Evolutionary conservation across 1,139 yeast genomes (phyloP), one percentile per base, ranked within the genome.

Genomic region (Geotrichum aggregatum): DNA sequence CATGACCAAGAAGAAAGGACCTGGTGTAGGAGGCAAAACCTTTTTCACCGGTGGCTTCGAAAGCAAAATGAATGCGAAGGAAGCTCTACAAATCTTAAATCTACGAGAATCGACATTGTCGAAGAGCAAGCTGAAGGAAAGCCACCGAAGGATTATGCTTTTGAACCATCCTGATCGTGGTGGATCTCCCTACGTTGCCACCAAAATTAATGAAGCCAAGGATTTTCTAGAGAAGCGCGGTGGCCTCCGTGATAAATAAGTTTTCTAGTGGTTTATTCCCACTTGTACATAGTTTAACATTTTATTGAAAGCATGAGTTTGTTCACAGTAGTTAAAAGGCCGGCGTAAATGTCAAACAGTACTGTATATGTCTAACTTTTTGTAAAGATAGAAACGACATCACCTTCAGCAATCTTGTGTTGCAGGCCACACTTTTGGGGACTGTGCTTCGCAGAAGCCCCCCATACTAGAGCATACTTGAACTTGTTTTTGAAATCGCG

Each of bases 91-190:
- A 67, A 87, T 92, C 40, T 78, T 92, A 62, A 88, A 87, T 64
- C 73, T 92, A 63, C 84, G 85, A 62, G 98, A 91, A 68, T 77
- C 85, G 34, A 83, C 82, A 28, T 75, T 92, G 61, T 78, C 85
- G 14, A 83, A 84, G 70, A 77, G 85, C 58, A 87, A 82, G 66
- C 76, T 92, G 65, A 91, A 92, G 71, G 98, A 91, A 59, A 87
- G 87, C 50, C 98, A 92, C 70, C 82, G 98, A 72, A 80, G 79
- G 67, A 86, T 87, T 73, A 89, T 92, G 96, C 76, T 92, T 68
- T 80, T 91, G 48, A 92, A 92, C 72, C 98, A 92, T 67, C 98
- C 98, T 11, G 98, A 92, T 73, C 87, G 94, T 67, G 98, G 98
- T 49, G 98, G 98, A 8, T 86, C 96, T 18, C 92, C 98, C 38